Base-by-base conservation (phyloP, 2,329 filamentous ascomycete species). In the Aspergillus intermedius region DNA sequence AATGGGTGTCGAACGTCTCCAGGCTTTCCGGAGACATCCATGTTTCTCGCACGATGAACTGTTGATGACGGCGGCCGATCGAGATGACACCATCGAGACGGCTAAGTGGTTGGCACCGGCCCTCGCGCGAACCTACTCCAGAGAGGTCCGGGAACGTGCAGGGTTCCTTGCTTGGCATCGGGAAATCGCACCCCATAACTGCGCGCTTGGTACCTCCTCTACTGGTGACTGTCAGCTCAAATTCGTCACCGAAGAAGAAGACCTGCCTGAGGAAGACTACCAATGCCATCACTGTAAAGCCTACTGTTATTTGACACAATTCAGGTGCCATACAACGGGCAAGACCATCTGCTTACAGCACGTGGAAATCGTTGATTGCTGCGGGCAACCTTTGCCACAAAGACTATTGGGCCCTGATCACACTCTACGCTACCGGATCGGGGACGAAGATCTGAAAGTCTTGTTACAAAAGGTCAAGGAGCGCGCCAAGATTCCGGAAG, bases 1-100 rank as follows among this genome's bases (percentile, higher is more conserved):
- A 48, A 79, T 84, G 23, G 91, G 93, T 1, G 91, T 97, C 1
- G 84, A 91, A 60, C 80, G 91, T 55, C 75, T 97, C 25, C 88
- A 93, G 59, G 80, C 85, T 44, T 98, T 96, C 67, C 81, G 91
- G 48, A 82, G 91, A 48, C 91, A 96, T 55, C 90, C 93, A 1
- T 97, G 93, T 67, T 98, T 98, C 67, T 97, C 91, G 0, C 93
- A 98, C 57, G 93, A 98, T 60, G 93, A 98, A 66, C 74, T 98
- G 19, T 76, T 98, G 3, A 84, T 94, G 73, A 96, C 91, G 2
- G 93, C 93, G 6, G 89, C 91, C 5, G 83, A 88, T 55, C 86
- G 82, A 59, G 84, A 90, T 57, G 80, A 83, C 2, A 83, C 82
- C 0, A 97, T 98, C 49, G 87, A 88, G 58, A 96, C 89, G 2